Percentiles rank a stretch among this genome's conserved stretches.
Conservation (phyloP, 257 asterid species). For the Plantago elongata region DNA sequence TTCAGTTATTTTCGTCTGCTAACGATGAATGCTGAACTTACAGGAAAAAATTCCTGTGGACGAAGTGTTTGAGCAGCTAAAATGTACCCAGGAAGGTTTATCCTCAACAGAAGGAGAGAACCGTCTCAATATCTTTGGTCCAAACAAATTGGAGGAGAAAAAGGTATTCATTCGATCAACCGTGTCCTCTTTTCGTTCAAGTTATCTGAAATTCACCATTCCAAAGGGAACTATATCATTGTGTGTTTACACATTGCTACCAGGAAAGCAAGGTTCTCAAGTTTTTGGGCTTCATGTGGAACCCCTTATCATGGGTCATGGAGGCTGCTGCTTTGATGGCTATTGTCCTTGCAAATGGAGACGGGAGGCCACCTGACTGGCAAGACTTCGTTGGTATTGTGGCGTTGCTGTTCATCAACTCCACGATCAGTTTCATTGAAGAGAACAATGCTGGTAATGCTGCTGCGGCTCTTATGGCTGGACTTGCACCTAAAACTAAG, state of each 20-base stretch:
- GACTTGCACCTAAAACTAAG: slow-evolving; percentile 91
- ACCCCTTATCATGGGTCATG: slow-evolving; percentile 96
- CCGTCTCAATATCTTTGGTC: slow-evolving; percentile 77
- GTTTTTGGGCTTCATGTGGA: slow-evolving; percentile 96
- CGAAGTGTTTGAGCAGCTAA: slow-evolving; percentile 83
- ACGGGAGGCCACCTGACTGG: slow-evolving; percentile 75
- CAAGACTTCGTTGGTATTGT: slow-evolving; percentile 83
- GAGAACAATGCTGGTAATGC: slow-evolving; percentile 95
- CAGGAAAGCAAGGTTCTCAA: slow-evolving; percentile 87
- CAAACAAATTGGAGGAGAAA: slow-evolving; percentile 87
- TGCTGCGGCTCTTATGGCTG: slow-evolving; percentile 95
- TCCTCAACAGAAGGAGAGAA: slow-evolving; percentile 63
- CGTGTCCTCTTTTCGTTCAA: neutral
- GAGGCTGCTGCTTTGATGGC: slow-evolving; percentile 96
- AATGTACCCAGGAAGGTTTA: slow-evolving; percentile 75
- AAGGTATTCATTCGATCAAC: slow-evolving; percentile 32
- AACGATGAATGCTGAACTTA: slow-evolving; percentile 14
- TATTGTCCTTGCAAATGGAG: slow-evolving; percentile 74
- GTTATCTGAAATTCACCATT: neutral
- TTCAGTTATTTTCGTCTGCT: neutral
- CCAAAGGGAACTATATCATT: neutral
- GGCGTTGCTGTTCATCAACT: slow-evolving; percentile 72
- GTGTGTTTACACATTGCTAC: neutral
- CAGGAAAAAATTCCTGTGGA: slow-evolving; percentile 88
- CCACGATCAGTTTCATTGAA: slow-evolving; percentile 83